Evolutionary conservation across 352 stramenopile genomes (phyloP).

Genomic region (Phytophthora fragariaefolia): DNA sequence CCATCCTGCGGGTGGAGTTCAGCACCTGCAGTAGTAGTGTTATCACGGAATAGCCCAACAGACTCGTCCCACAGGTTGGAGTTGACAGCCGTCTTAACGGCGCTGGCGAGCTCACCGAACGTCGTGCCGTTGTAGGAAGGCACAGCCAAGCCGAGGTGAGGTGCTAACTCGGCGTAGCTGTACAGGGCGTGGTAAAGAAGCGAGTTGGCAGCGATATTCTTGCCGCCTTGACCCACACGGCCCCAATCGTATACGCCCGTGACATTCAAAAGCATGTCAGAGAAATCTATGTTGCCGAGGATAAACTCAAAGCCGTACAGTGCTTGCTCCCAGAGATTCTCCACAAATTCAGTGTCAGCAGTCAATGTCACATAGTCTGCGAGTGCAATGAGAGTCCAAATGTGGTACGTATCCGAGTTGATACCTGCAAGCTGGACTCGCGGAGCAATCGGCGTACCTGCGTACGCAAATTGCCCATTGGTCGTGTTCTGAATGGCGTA

Average conservation of each 20-base stretch:
- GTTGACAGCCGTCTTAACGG: conserved; percentile 39
- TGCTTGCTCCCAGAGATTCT: conserved; percentile 33
- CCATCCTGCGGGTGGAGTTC: conserved; percentile 40
- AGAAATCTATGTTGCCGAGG: conserved; percentile 33
- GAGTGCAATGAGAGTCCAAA: conserved; percentile 49
- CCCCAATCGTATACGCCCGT: conserved; percentile 41
- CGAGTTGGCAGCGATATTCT: conserved; percentile 47
- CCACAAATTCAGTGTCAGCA: conserved; percentile 27
- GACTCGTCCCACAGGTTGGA: conserved; percentile 40
- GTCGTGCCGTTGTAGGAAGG: conserved; percentile 31
- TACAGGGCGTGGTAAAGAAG: conserved; percentile 41
- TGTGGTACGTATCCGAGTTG: conserved; percentile 50
- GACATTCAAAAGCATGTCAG: conserved; percentile 37
- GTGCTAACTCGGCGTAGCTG: conserved; percentile 21
- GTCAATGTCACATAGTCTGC: conserved; percentile 38
- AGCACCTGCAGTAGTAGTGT: conserved; percentile 34
- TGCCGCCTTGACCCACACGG: conserved; percentile 41
- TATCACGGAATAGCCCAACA: conserved; percentile 34
- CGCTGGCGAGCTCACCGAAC: conserved; percentile 27
- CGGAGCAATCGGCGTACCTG: conserved; percentile 35
- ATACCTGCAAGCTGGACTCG: conserved; percentile 24
- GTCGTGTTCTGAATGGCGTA: conserved; percentile 39
- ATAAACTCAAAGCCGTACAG: conserved; percentile 43
- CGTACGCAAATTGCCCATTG: conserved; percentile 43
- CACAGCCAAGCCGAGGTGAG: conserved; percentile 14